Evolutionary conservation across 2,329 filamentous ascomycete genomes (phyloP).

Genomic region (Tolypocladium guangdongense): DNA sequence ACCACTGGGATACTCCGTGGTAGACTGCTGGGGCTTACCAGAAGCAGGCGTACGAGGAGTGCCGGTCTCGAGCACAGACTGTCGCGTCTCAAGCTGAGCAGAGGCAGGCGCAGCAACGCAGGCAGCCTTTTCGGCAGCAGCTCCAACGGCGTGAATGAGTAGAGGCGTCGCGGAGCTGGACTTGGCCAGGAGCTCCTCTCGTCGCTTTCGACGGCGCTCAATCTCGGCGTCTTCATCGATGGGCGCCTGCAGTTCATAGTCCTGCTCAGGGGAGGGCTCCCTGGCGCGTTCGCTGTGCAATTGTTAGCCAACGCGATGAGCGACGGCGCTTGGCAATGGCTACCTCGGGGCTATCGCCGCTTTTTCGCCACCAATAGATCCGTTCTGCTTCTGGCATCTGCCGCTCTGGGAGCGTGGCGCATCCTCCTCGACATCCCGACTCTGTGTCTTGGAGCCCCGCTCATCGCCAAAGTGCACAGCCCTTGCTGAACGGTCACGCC

Average conservation of each 20-base stretch:
- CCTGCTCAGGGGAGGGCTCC: conserved; percentile 26
- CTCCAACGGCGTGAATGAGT: conserved; percentile 62
- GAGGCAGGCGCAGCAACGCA: conserved; percentile 43
- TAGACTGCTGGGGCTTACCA: conserved; percentile 23
- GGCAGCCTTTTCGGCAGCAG: conserved; percentile 45
- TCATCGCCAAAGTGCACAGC: neutral
- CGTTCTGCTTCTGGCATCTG: neutral
- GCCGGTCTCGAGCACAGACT: conserved; percentile 16
- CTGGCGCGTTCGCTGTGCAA: conserved; percentile 2
- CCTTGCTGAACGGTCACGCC: neutral
- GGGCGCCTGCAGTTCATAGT: conserved; percentile 45
- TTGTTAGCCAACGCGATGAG: neutral
- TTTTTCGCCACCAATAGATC: neutral
- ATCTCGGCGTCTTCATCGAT: conserved; percentile 75
- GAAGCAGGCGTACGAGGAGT: conserved; percentile 37
- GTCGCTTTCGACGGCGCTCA: conserved; percentile 71
- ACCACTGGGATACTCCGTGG: neutral
- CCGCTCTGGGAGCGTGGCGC: neutral
- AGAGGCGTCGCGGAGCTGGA: conserved; percentile 64
- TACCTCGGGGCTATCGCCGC: neutral
- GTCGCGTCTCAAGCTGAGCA: conserved; percentile 32
- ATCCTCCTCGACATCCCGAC: neutral
- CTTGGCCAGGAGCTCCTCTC: conserved; percentile 78
- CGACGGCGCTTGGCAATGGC: neutral
- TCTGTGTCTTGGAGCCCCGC: too few species aligned